These are phyloP conservation scores for Paraphaeosphaeria minitans DNA, from an alignment of 2,329 filamentous ascomycete genomes.

Conservation along the genomic window DNA sequence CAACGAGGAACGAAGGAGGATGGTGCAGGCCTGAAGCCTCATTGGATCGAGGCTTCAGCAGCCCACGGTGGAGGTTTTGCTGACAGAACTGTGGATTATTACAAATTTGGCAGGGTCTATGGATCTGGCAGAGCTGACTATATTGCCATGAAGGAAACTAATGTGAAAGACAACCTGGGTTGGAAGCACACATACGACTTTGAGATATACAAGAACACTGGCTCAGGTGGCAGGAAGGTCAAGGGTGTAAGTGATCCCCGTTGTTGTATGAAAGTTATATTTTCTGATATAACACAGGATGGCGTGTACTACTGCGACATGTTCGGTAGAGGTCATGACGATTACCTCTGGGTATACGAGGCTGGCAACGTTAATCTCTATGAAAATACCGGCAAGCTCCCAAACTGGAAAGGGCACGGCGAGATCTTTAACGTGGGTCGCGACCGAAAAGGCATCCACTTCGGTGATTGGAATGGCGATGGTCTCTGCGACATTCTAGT, in stretches of 20 bases:
- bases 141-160: conserved; percentile 23
- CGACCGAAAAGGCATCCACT: conserved; percentile 39
- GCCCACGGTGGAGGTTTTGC: conserved; percentile 9
- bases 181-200: conserved; percentile 16
- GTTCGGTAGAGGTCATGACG: conserved; percentile 28
- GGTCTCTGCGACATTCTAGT: conserved; percentile 44
- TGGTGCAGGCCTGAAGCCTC: conserved; percentile 17
- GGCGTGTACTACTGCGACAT: conserved; percentile 40
- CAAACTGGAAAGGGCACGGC: conserved; percentile 19
- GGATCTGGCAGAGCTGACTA: conserved; percentile 23
- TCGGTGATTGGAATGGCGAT: conserved; percentile 49
- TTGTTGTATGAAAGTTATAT: neutral
- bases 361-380: conserved; percentile 15
- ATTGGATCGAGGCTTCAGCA: conserved; percentile 13
- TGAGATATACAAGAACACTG: conserved; percentile 27
- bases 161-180: conserved; percentile 9
- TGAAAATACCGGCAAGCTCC: conserved; percentile 9
- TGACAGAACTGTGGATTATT: conserved; percentile 13
- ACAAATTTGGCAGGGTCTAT: conserved; percentile 33
- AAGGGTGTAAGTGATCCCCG: conserved; percentile 20
- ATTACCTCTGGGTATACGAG: conserved; percentile 20
- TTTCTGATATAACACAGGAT: conserved; percentile 13
- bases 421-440: conserved; percentile 20
- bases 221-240: conserved; percentile 23
- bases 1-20: conserved; percentile 16